Conservation (phyloP, 345 rosid species). For the Citrus maxima region DNA sequence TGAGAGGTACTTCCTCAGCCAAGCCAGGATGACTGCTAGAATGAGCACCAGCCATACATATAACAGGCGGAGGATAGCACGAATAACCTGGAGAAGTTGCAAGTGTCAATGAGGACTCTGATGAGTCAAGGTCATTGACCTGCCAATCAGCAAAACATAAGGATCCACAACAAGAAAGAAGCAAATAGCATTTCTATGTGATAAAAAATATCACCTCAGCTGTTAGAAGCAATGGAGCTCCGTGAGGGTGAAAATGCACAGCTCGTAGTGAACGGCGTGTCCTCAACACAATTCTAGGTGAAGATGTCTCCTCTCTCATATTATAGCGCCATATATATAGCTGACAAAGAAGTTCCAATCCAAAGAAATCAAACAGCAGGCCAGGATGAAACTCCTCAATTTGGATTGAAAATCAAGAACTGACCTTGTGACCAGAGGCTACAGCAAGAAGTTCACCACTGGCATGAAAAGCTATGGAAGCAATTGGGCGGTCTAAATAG, state of each 20-base stretch:
- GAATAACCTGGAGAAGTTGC: constrained; percentile 70
- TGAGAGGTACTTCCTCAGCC: constrained; percentile 52
- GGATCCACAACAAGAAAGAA: constrained; percentile 19
- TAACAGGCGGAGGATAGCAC: constrained; percentile 68
- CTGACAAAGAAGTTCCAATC: constrained; percentile 32
- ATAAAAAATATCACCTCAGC: constrained; percentile 63
- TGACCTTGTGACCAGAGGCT: constrained; percentile 88
- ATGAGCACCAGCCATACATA: constrained; percentile 50
- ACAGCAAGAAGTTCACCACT: constrained; percentile 78
- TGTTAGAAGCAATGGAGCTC: constrained; percentile 75
- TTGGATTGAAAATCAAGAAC: constrained; percentile 4
- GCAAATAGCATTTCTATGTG: constrained; percentile 17
- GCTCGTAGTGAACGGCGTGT: constrained; percentile 82
- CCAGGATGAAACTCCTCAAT: constrained; percentile 34
- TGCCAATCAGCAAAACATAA: constrained; percentile 48
- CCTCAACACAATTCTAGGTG: constrained; percentile 62
- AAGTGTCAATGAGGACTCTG: constrained; percentile 67
- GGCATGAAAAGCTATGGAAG: constrained; percentile 86
- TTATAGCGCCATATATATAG: constrained; percentile 73
- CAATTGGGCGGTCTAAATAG: constrained; percentile 68
- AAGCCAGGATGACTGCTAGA: constrained; percentile 40
- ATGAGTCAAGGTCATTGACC: constrained; percentile 86
- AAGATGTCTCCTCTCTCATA: constrained; percentile 53
- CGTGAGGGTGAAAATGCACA: constrained; percentile 81
- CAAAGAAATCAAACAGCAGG: constrained; percentile 18